These are phyloP conservation scores for Penicillium goetzii DNA, from an alignment of 495 filamentous ascomycete genomes.

Conservation along the genomic window DNA sequence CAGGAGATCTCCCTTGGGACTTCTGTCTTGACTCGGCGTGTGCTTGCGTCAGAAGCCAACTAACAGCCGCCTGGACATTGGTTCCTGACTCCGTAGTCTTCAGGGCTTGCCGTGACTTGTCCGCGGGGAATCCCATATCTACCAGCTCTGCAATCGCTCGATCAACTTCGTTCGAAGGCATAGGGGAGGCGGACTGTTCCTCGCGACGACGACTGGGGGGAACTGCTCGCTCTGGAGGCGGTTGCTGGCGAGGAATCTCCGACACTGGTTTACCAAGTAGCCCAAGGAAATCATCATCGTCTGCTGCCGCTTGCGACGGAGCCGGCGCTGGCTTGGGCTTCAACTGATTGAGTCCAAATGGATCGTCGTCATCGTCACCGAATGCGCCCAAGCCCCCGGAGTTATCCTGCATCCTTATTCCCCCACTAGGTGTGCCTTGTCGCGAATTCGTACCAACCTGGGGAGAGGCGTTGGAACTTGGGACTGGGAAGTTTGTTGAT, in stretches of 20 bases:
- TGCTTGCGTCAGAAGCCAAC: constrained; percentile 88
- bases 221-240: constrained; percentile 41
- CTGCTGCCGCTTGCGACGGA: constrained; percentile 40
- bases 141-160: constrained; percentile 85
- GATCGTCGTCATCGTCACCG: constrained; percentile 76
- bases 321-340: constrained; percentile 47
- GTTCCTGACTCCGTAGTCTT: constrained; percentile 75
- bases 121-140: constrained; percentile 90
- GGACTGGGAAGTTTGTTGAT: constrained; percentile 62
- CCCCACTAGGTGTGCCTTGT: constrained; percentile 26
- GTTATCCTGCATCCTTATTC: constrained; percentile 31
- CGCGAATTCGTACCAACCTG: constrained; percentile 25
- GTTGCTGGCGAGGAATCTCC: constrained; percentile 59
- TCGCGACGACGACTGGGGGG: constrained; percentile 51
- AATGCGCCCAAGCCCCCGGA: constrained; percentile 28
- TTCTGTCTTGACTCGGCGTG: constrained; percentile 73
- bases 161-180: constrained; percentile 66
- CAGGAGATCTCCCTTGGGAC: constrained; percentile 43
- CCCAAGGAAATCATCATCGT: constrained; percentile 87
- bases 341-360: constrained; percentile 81
- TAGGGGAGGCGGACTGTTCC: constrained; percentile 36
- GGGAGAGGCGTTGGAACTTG: constrained; percentile 41
- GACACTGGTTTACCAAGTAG: constrained; percentile 85
- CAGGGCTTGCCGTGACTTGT: constrained; percentile 78
- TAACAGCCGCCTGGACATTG: constrained; percentile 85